Evolutionary conservation across 2,329 filamentous ascomycete genomes (phyloP), one percentile per base, ranked within the genome.

Genomic region (Elsinoe necatrix): DNA sequence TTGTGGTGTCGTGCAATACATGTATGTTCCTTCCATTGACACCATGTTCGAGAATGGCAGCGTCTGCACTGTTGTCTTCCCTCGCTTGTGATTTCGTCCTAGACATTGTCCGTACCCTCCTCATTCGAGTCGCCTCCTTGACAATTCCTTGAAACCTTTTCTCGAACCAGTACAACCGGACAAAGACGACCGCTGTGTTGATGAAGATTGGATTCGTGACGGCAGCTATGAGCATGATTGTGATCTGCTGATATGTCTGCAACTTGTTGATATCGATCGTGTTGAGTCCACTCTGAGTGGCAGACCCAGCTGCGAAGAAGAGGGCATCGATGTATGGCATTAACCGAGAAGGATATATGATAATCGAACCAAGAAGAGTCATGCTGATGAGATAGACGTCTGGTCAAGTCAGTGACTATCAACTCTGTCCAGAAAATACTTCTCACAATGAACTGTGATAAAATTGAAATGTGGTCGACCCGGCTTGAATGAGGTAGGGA

Each of bases 121-220:
- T 82, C 55, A 84, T 75, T 42, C 74, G 77, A 56, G 83, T 81
- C 1, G 87, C 84, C 64, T 95, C 87, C 31, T 78, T 79, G 12
- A 87, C 90, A 61, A 95, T 81, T 64, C 87, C 80, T 67, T 95
- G 87, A 68, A 98, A 97, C 6, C 91, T 83, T 71, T 95, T 95
- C 72, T 98, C 91, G 68, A 98, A 98, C 92, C 92, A 98, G 72
- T 95, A 96, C 1, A 98, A 77, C 23, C 93, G 86, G 12, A 97
- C 79, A 64, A 95, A 92, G 6, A 98, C 93, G 43, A 98, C 89
- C 43, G 82, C 86, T 1, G 87, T 82, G 66, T 95, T 84, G 64
- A 95, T 85, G 47, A 87, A 84, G 60, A 95, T 93, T 0, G 90
- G 90, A 52, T 89, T 95, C 23, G 85, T 83, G 11, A 89, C 64